Evolutionary conservation across 2,329 filamentous ascomycete genomes (phyloP).

Genomic region (Pseudogymnoascus pannorum): DNA sequence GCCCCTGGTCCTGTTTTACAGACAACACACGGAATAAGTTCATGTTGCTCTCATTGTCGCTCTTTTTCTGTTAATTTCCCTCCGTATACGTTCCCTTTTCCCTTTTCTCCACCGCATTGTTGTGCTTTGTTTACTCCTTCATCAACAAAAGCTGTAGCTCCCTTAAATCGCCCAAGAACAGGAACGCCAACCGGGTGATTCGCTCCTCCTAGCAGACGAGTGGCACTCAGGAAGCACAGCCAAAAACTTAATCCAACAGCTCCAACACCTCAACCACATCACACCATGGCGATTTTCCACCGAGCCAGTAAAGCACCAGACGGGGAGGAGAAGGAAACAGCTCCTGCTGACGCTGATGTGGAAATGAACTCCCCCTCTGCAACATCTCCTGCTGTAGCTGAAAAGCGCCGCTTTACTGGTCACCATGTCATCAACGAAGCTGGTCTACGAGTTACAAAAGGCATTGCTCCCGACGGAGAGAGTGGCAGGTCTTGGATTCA

Average conservation of each 20-base stretch:
- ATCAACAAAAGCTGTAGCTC: slow-evolving; percentile 1
- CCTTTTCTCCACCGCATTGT: background rate
- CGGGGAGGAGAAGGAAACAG: background rate
- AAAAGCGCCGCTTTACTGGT: background rate
- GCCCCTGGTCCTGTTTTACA: background rate
- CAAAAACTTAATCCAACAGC: background rate
- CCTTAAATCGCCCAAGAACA: background rate
- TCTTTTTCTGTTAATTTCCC: slow-evolving; percentile 3
- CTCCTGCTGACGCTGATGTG: background rate
- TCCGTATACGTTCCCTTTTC: background rate
- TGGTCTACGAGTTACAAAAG: slow-evolving; percentile 28
- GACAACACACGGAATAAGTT: background rate
- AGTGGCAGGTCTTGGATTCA: slow-evolving; percentile 62
- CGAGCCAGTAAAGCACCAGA: background rate
- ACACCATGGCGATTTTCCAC: background rate
- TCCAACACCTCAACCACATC: background rate
- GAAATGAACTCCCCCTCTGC: background rate
- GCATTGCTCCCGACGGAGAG: slow-evolving; percentile 49
- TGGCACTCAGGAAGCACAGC: background rate
- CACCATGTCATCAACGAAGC: slow-evolving; percentile 20
- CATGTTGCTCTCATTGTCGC: background rate
- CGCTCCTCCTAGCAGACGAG: background rate
- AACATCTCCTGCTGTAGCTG: background rate
- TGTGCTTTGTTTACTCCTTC: background rate
- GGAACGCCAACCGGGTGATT: background rate